A percentile compares a stretch with the other conserved stretches of the same genome.
phyloP scores from a whole-genome alignment of 768 basidiomycete species.

The Neoboletus brunneissimus region DNA sequence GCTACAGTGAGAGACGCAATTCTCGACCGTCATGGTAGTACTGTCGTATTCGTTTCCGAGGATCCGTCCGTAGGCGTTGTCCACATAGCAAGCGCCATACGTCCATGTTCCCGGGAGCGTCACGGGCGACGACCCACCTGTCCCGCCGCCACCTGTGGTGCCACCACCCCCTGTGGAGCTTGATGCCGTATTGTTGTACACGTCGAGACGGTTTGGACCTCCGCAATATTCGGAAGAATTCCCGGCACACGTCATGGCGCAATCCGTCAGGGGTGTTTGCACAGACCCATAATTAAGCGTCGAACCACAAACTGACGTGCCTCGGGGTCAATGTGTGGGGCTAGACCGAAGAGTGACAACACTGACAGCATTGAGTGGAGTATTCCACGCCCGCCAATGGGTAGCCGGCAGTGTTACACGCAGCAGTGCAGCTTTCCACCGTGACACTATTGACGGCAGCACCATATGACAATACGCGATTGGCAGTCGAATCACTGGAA shows the following conservation, averaged over 20 bases:
- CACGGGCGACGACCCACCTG: not conserved
- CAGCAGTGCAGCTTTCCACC: constrained; percentile 47
- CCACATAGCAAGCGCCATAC: constrained; percentile 70
- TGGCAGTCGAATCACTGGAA: constrained; percentile 33
- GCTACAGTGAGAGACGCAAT: constrained; percentile 60
- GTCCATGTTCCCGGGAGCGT: constrained; percentile 46
- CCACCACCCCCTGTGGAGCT: not conserved
- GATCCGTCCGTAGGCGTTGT: constrained; percentile 63
- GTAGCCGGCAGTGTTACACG: constrained; percentile 43
- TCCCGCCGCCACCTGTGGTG: not conserved
- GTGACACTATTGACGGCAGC: constrained; percentile 41
- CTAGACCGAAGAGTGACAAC: constrained; percentile 13
- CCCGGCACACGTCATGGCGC: constrained; percentile 37
- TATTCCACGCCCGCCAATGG: constrained; percentile 45
- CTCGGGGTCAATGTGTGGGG: constrained; percentile 39
- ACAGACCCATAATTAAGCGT: constrained; percentile 17
- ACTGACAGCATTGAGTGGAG: constrained; percentile 49
- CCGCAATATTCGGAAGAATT: constrained; percentile 61
- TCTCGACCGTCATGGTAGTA: constrained; percentile 51
- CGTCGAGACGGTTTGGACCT: constrained; percentile 52
- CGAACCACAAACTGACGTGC: constrained; percentile 34
- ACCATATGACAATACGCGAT: constrained; percentile 34
- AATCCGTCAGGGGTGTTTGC: constrained; percentile 48
- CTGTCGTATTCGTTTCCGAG: constrained; percentile 43
- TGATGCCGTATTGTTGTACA: constrained; percentile 17